Conservation (phyloP, 208 protist species). For the Leishmania martiniquensis region DNA sequence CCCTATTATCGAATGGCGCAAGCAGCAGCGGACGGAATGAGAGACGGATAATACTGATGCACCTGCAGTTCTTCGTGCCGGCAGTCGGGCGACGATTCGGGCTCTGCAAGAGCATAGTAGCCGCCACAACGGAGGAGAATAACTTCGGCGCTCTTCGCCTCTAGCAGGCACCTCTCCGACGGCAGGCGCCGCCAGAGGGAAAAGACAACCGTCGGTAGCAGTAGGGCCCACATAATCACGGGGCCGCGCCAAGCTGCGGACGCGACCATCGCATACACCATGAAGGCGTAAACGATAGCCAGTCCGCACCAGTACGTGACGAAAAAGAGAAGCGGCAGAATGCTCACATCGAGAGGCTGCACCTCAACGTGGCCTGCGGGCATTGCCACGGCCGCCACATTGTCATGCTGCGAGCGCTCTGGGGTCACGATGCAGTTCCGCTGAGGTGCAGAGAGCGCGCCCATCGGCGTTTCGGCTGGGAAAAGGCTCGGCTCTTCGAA, state of each 20-base stretch:
- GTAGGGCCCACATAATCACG: slow-evolving; percentile 22
- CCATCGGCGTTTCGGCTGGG: not conserved
- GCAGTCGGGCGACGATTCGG: not conserved
- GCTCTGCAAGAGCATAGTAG: slow-evolving; percentile 15
- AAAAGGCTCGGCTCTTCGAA: not conserved
- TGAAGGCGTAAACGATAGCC: slow-evolving; percentile 26
- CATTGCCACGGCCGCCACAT: not conserved
- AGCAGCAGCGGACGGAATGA: not conserved
- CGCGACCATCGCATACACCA: slow-evolving; percentile 2
- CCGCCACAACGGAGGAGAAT: slow-evolving; percentile 22
- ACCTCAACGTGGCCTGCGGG: not conserved
- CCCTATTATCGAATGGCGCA: not conserved
- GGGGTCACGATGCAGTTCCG: not conserved
- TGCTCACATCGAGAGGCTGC: slow-evolving; percentile 17
- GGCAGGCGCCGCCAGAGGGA: slow-evolving; percentile 26
- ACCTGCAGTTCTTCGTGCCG: not conserved
- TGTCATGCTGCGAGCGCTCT: not conserved
- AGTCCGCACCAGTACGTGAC: slow-evolving; percentile 28
- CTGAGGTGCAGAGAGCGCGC: not conserved
- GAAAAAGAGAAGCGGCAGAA: slow-evolving; percentile 11
- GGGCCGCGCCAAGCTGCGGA: slow-evolving; percentile 27
- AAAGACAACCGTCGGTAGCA: slow-evolving; percentile 20
- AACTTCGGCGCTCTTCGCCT: slow-evolving; percentile 1
- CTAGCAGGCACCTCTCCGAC: slow-evolving; percentile 5
- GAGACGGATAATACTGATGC: not conserved